phyloP scores from a whole-genome alignment of 345 rosid genomes.

The Iberis pinnata region DNA sequence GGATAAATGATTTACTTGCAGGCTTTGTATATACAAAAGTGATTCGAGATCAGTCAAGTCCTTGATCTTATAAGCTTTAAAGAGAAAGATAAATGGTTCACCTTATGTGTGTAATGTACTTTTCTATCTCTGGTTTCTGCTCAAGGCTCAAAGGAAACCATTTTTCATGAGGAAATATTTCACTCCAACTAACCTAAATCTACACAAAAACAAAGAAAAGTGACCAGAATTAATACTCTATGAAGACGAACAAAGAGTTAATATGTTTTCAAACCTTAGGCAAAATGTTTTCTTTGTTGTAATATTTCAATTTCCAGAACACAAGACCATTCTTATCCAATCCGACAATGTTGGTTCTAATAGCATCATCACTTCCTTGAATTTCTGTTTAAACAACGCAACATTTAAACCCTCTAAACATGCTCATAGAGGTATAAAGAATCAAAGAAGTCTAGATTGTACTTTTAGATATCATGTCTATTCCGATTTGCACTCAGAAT shows the following conservation, averaged over 20 bases:
- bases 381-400: constrained; percentile 29
- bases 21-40: too few species aligned
- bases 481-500: constrained; percentile 41
- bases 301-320: constrained; percentile 60
- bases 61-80: neutral
- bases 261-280: constrained; percentile 47
- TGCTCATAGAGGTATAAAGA: neutral
- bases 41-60: too few species aligned
- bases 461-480: constrained; percentile 39
- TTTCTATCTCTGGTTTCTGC: constrained; percentile 50
- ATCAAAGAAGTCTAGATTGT: constrained; percentile 21
- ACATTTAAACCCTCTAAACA: neutral
- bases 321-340: constrained; percentile 42
- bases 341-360: constrained; percentile 49
- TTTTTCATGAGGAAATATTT: constrained; percentile 37
- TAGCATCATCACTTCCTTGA: constrained; percentile 49
- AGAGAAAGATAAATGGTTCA: constrained; percentile 20
- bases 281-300: constrained; percentile 36
- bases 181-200: constrained; percentile 39
- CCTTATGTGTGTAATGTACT: constrained; percentile 48
- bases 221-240: neutral
- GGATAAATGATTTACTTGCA: too few species aligned
- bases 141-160: constrained; percentile 53
- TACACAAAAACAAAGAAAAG: constrained; percentile 23
- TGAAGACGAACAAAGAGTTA: neutral